phyloP scores from a whole-genome alignment of 2,329 filamentous ascomycete genomes.

The Talaromyces funiculosus region DNA sequence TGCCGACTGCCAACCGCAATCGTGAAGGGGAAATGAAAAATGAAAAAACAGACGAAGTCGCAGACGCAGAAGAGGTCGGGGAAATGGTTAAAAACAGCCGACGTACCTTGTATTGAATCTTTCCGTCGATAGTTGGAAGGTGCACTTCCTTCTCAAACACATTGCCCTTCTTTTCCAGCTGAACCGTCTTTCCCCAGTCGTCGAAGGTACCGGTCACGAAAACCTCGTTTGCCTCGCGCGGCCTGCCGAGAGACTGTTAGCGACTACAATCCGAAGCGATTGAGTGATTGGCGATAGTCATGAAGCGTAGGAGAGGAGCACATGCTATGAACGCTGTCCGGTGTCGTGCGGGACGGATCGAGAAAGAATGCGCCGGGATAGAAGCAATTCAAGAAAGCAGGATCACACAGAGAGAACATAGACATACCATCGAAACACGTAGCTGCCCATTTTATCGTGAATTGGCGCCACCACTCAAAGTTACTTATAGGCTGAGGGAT shows the following conservation, averaged over 20 bases:
- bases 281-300: background rate
- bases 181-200: conserved; percentile 81
- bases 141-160: conserved; percentile 75
- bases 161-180: conserved; percentile 69
- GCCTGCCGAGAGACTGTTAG: conserved; percentile 51
- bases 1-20: background rate
- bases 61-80: background rate
- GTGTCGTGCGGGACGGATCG: background rate
- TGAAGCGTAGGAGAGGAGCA: background rate
- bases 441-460: conserved; percentile 26
- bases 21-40: background rate
- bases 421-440: conserved; percentile 36
- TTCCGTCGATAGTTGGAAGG: conserved; percentile 60
- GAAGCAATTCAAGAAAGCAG: background rate
- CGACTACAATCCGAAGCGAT: background rate
- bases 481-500: background rate
- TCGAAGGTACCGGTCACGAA: conserved; percentile 96
- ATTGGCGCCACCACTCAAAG: background rate
- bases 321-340: background rate
- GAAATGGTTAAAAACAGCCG: background rate
- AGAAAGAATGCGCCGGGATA: background rate
- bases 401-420: background rate
- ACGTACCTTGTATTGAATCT: conserved; percentile 91
- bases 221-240: conserved; percentile 76
- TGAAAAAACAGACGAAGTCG: conserved; percentile 1